Evolutionary conservation across 148 eudicot genomes (phyloP), one percentile per base, ranked within the genome.

Genomic region (Oxyria digyna): DNA sequence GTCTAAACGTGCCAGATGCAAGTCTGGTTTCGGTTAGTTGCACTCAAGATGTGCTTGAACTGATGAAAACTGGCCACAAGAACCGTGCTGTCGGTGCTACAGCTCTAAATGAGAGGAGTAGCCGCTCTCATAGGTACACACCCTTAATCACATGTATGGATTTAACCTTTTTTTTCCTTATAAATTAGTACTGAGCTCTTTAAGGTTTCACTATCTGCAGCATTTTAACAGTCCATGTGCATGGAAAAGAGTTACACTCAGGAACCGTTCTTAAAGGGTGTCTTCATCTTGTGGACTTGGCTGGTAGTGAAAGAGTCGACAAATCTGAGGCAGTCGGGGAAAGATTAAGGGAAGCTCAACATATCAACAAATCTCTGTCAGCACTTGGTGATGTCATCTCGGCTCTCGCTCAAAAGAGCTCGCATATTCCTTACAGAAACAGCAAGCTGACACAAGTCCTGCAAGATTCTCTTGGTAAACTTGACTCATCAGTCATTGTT

Each of bases 391-490:
- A 90, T 84, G 97, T 90, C 71, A 94, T 94, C 64, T 79, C 96
- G 69, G 90, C 98, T 62, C 89, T 94, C 48, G 97, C 98, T 49
- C 98, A 94, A 71, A 94, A 94, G 76, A 94, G 85, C 77, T 67
- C 97, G 45, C 96, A 94, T 76, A 79, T 94, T 63, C 98, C 98
- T 75, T 94, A 94, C 71, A 80, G 98, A 77, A 94, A 94, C 57
- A 94, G 98, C 97, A 94, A 94, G 81, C 96, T 94, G 43, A 94
- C 98, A 46, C 97, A 94, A 90, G 98, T 94, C 17, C 71, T 94
- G 18, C 98, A 94, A 81, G 97, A 90, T 77, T 90, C 98, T 71
- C 77, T 94, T 79, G 98, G 98, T 93, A 84, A 71, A 1, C 8
- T n/a, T 35, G 17, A 20, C 24, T 66, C 12, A 59, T 27, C 37